Evolutionary conservation across 805 yeast species (phyloP).

Genomic region (Yamadazyma sp.): DNA sequence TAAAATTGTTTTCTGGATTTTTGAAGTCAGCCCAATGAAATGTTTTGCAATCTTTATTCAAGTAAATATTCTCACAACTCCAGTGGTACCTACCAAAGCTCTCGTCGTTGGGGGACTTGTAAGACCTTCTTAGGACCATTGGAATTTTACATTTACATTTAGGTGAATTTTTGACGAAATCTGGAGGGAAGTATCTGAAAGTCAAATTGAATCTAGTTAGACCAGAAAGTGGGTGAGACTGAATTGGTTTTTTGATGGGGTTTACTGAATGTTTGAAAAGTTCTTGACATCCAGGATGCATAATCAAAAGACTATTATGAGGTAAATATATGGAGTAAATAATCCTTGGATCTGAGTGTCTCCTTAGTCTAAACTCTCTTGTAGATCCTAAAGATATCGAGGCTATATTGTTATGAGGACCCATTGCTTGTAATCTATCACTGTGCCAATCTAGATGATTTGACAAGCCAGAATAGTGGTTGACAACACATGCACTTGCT

Average conservation of each 20-base stretch:
- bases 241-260: conserved; percentile 44
- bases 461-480: conserved; percentile 48
- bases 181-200: conserved; percentile 51
- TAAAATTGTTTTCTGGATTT: conserved; percentile 24
- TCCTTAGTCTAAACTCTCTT: conserved; percentile 60
- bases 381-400: conserved; percentile 69
- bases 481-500: conserved; percentile 53
- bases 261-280: conserved; percentile 63
- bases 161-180: conserved; percentile 35
- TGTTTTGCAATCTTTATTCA: conserved; percentile 44
- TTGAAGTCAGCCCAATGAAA: conserved; percentile 50
- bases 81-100: conserved; percentile 61
- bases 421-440: conserved; percentile 67
- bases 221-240: conserved; percentile 42
- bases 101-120: conserved; percentile 31
- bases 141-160: conserved; percentile 45
- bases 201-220: conserved; percentile 60
- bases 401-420: conserved; percentile 68
- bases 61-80: conserved; percentile 54
- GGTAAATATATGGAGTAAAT: conserved; percentile 58
- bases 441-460: conserved; percentile 72
- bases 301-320: conserved; percentile 65
- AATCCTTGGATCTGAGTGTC: conserved; percentile 32
- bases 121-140: conserved; percentile 58
- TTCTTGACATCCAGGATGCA: conserved; percentile 82